phyloP scores from a whole-genome alignment of 768 basidiomycete genomes.

The Serendipita sp. region DNA sequence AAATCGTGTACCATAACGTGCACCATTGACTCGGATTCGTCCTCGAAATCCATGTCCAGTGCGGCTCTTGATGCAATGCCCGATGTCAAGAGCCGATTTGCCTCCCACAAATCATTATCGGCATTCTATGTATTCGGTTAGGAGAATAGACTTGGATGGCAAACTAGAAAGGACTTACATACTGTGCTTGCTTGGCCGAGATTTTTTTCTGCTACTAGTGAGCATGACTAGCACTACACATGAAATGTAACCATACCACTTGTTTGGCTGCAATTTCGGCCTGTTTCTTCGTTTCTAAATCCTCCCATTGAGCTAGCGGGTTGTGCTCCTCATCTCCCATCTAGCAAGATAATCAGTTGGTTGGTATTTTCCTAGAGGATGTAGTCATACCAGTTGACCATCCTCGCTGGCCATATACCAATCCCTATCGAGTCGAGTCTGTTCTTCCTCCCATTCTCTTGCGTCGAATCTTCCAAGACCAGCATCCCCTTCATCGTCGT shows the following conservation, averaged over 20 bases:
- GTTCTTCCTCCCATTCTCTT: constrained; percentile 96
- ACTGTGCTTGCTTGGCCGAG: constrained; percentile 92
- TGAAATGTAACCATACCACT: constrained; percentile 30
- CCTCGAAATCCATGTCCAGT: constrained; percentile 89
- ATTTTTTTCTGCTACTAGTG: constrained; percentile 49
- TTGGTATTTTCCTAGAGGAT: not conserved
- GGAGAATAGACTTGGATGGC: not conserved
- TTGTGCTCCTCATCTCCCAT: constrained; percentile 81
- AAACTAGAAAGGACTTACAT: constrained; percentile 36
- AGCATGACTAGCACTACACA: not conserved
- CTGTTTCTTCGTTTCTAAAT: constrained; percentile 50
- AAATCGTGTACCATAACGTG: constrained; percentile 96
- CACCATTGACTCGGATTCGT: constrained; percentile 89
- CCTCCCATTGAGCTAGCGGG: constrained; percentile 86
- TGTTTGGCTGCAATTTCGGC: constrained; percentile 64
- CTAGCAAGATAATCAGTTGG: constrained; percentile 11
- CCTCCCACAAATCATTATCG: constrained; percentile 98
- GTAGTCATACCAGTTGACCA: constrained; percentile 43
- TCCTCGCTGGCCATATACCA: constrained; percentile 95
- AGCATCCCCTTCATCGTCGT: constrained; percentile 45
- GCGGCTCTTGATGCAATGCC: constrained; percentile 79
- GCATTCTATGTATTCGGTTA: constrained; percentile 48
- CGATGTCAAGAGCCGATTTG: constrained; percentile 92
- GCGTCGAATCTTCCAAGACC: constrained; percentile 38
- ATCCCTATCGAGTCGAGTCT: constrained; percentile 77